Evolutionary conservation across 805 yeast species (phyloP).

Genomic region (Nakazawaea ernobii): DNA sequence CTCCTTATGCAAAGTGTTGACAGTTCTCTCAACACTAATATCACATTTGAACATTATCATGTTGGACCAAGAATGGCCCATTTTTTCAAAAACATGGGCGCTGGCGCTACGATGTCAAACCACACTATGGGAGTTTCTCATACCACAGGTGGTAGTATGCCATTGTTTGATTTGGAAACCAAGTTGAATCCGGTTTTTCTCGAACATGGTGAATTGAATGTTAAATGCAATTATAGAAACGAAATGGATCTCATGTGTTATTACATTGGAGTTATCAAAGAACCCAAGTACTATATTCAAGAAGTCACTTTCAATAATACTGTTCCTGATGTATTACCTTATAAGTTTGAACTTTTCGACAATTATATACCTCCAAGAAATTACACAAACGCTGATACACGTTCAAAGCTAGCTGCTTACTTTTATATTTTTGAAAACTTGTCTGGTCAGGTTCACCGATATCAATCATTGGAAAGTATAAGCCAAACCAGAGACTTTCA

Average conservation of each 20-base stretch:
- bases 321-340: constrained; percentile 5
- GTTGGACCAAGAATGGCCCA: constrained; percentile 9
- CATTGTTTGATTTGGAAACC: constrained; percentile 8
- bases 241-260: constrained; percentile 4
- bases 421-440: constrained; percentile 11
- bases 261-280: constrained; percentile 9
- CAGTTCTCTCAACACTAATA: not conserved
- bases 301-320: constrained; percentile 10
- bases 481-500: constrained; percentile 6
- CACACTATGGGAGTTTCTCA: no score
- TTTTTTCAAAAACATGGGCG: constrained; percentile 9
- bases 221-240: constrained; percentile 2
- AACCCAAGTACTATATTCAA: constrained; percentile 10
- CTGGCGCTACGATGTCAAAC: no score
- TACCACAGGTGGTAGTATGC: no score
- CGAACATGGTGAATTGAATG: constrained; percentile 12
- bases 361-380: not conserved
- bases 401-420: constrained; percentile 7
- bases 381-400: not conserved
- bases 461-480: constrained; percentile 3
- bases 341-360: not conserved
- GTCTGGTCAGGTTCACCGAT: constrained; percentile 4
- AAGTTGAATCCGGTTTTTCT: constrained; percentile 12
- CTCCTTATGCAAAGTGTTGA: not conserved
- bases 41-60: constrained; percentile 4